phyloP scores from a whole-genome alignment of 345 rosid species.

The Lepidium sativum region DNA sequence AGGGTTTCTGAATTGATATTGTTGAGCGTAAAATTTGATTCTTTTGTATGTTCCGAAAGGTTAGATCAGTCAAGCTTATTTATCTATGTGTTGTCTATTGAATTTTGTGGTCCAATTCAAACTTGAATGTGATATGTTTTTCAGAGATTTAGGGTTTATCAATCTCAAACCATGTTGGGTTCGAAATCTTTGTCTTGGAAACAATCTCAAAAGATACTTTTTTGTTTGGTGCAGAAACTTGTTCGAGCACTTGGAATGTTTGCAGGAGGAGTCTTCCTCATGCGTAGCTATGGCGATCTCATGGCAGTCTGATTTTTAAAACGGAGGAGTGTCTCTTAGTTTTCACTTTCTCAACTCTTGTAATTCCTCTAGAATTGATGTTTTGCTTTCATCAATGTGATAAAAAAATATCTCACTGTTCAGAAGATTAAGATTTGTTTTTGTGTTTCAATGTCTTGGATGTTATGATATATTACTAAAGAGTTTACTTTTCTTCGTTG shows the following conservation, averaged over 20 bases:
- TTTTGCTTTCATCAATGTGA: neutral
- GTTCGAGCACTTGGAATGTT: constrained; percentile 62
- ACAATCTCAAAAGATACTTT: neutral
- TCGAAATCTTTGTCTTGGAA: neutral
- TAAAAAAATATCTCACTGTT: neutral
- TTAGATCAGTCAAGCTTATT: neutral
- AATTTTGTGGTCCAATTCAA: too few relatives aligned
- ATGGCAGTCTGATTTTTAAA: constrained; percentile 53
- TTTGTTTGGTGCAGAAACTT: constrained; percentile 50
- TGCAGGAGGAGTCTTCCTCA: constrained; percentile 66
- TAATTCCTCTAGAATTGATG: neutral
- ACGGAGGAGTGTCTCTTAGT: neutral
- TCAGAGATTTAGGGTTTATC: neutral
- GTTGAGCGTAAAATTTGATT: neutral
- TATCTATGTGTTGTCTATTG: neutral
- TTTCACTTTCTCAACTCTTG: neutral
- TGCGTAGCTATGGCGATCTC: constrained; percentile 81
- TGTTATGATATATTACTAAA: too few relatives aligned
- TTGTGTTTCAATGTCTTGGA: neutral
- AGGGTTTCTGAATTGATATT: neutral
- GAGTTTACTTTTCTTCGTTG: too few relatives aligned
- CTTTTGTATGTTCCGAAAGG: neutral
- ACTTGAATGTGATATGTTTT: neutral
- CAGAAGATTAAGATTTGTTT: neutral
- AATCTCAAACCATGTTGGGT: neutral